These are phyloP conservation scores for Metarhizium anisopliae DNA, from an alignment of 2,329 filamentous ascomycete genomes.

Conservation along the genomic window DNA sequence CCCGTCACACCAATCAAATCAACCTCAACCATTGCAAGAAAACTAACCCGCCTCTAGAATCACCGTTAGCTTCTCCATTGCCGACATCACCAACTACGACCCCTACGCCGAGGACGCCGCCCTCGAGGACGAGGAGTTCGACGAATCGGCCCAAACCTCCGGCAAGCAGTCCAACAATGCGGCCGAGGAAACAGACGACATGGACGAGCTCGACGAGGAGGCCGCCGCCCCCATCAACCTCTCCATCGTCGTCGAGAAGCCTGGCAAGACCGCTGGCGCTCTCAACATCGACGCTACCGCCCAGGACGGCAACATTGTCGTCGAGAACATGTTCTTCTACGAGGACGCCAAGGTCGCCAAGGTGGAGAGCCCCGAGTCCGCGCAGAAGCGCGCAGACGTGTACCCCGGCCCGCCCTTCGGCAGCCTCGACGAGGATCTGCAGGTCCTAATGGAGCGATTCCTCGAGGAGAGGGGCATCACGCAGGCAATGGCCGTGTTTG, in stretches of 20 bases:
- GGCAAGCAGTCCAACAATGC: constrained; percentile 45
- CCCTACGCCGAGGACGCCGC: constrained; percentile 28
- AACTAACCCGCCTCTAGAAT: constrained; percentile 23
- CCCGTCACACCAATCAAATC: neutral
- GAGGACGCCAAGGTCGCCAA: constrained; percentile 68
- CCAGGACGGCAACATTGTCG: constrained; percentile 75
- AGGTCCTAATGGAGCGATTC: constrained; percentile 85
- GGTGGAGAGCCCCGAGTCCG: constrained; percentile 64
- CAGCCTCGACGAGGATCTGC: constrained; percentile 92
- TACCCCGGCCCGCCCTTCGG: constrained; percentile 90
- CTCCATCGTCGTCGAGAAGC: constrained; percentile 82
- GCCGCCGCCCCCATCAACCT: constrained; percentile 70
- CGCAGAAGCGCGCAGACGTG: constrained; percentile 65
- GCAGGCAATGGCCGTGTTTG: constrained; percentile 75
- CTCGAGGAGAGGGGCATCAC: constrained; percentile 92
- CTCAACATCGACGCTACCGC: constrained; percentile 80
- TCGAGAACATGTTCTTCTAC: constrained; percentile 90
- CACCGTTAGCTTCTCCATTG: constrained; percentile 34
- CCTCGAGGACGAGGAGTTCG: constrained; percentile 30
- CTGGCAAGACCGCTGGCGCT: constrained; percentile 59
- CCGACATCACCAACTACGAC: constrained; percentile 30
- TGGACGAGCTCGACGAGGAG: constrained; percentile 42
- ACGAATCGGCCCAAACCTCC: constrained; percentile 38
- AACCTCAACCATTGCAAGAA: neutral
- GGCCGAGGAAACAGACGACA: constrained; percentile 35